Evolutionary conservation across 2,329 filamentous ascomycete genomes (phyloP).

Genomic region (Malbranchea cinnamomea): DNA sequence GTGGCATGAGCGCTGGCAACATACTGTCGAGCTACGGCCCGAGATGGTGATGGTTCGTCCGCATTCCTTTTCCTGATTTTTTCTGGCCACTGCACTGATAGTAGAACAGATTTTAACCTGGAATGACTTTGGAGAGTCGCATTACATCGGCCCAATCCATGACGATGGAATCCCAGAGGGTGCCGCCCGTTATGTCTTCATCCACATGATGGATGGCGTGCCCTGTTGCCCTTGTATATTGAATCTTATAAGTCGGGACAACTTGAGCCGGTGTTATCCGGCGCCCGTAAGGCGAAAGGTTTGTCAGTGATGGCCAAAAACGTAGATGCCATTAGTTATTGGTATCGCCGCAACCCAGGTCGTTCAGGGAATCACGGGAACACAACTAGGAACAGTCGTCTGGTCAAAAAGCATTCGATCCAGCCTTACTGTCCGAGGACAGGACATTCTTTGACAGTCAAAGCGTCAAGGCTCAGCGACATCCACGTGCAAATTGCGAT

Average conservation of each 20-base stretch:
- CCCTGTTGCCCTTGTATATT: conserved; percentile 37
- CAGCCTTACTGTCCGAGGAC: conserved; percentile 18
- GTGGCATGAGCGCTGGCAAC: conserved; percentile 45
- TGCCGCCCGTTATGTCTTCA: conserved; percentile 34
- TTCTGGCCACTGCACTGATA: not conserved
- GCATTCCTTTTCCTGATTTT: not conserved
- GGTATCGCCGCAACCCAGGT: conserved; percentile 21
- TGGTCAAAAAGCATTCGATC: conserved; percentile 16
- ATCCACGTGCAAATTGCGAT: conserved; percentile 18
- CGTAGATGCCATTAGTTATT: conserved; percentile 20
- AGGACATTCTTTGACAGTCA: conserved; percentile 18
- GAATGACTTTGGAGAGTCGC: conserved; percentile 48
- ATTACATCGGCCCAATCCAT: conserved; percentile 39
- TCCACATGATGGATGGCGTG: conserved; percentile 38
- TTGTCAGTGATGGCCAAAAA: conserved; percentile 7
- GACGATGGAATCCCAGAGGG: conserved; percentile 33
- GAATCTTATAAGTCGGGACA: conserved; percentile 35
- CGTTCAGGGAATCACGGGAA: conserved; percentile 16
- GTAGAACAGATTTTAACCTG: conserved; percentile 37
- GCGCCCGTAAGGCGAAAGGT: too few species aligned
- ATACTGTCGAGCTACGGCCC: conserved; percentile 36
- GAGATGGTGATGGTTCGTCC: conserved; percentile 32
- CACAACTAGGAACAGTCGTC: conserved; percentile 22
- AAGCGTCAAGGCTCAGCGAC: conserved; percentile 15
- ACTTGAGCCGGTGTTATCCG: too few species aligned